Conservation (phyloP, 768 basidiomycete genomes). For the Rhodosporidiobolus odoratus region DNA sequence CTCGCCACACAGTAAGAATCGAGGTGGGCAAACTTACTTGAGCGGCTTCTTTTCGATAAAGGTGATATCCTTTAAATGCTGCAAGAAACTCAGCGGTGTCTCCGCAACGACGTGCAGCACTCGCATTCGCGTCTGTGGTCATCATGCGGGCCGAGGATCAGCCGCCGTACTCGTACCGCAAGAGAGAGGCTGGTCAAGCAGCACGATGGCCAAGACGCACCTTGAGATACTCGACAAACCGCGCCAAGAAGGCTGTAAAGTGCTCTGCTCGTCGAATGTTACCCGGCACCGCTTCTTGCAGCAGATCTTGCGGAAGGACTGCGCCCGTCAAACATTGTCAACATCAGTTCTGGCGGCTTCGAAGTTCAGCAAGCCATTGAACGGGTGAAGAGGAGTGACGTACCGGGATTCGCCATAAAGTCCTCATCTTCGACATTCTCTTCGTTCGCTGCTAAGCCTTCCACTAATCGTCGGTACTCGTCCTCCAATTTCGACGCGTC, state of each 20-base stretch:
- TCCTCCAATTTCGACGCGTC: constrained; percentile 92
- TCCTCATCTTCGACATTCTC: constrained; percentile 58
- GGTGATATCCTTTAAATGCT: constrained; percentile 97
- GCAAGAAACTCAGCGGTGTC: constrained; percentile 91
- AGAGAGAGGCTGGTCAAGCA: too few relatives aligned
- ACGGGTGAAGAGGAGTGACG: constrained; percentile 32
- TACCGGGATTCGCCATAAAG: constrained; percentile 85
- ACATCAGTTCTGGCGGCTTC: background rate
- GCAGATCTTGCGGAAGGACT: constrained; percentile 90
- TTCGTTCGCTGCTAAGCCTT: constrained; percentile 68
- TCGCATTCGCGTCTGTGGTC: constrained; percentile 82
- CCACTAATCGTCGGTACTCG: constrained; percentile 90
- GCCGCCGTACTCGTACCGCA: background rate
- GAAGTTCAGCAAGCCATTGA: background rate
- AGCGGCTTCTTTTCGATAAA: constrained; percentile 92
- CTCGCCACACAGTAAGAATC: too few relatives aligned
- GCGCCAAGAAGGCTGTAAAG: constrained; percentile 94
- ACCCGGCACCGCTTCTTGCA: constrained; percentile 92
- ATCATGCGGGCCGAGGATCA: background rate
- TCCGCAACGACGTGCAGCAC: constrained; percentile 99
- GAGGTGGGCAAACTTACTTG: constrained; percentile 54
- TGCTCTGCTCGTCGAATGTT: constrained; percentile 99
- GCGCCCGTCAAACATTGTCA: constrained; percentile 2
- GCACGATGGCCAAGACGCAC: constrained; percentile 49
- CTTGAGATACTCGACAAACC: constrained; percentile 98